A percentile compares a stretch with the other conserved stretches of the same genome.
Evolutionary conservation across 768 basidiomycete genomes (phyloP).

Genomic region (Mycena galericulata): DNA sequence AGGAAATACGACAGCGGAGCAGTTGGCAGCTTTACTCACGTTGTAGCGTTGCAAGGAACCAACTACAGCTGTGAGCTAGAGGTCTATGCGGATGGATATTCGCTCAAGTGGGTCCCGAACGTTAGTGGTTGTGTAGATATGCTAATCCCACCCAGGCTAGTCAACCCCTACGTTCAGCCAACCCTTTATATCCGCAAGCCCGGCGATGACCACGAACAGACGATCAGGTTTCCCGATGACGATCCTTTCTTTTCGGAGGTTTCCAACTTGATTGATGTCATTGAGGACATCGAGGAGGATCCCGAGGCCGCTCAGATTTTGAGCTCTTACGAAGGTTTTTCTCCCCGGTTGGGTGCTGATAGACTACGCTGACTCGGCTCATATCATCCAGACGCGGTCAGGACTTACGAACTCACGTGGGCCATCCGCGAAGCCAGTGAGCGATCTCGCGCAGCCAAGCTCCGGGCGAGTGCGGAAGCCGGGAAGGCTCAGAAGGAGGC

Average conservation of each 20-base stretch:
- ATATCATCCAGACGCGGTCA: constrained; percentile 74
- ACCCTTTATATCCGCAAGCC: constrained; percentile 88
- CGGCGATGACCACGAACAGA: constrained; percentile 82
- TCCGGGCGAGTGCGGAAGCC: constrained; percentile 50
- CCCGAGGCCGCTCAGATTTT: constrained; percentile 85
- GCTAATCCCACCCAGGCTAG: constrained; percentile 61
- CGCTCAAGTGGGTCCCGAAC: constrained; percentile 69
- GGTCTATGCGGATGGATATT: constrained; percentile 94
- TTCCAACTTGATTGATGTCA: constrained; percentile 89
- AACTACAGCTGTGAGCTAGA: constrained; percentile 97
- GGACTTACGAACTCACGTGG: constrained; percentile 94
- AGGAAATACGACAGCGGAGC: constrained; percentile 98
- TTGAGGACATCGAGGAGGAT: constrained; percentile 92
- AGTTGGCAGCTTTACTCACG: constrained; percentile 91
- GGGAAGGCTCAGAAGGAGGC: constrained; percentile 33
- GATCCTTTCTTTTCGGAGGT: constrained; percentile 96
- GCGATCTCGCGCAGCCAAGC: constrained; percentile 63
- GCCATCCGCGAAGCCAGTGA: constrained; percentile 88
- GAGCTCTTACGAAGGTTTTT: constrained; percentile 84
- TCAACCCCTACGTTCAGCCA: constrained; percentile 95
- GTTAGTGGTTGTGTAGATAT: constrained; percentile 28
- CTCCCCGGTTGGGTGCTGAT: neutral
- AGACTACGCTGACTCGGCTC: constrained; percentile 5
- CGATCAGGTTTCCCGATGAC: constrained; percentile 79
- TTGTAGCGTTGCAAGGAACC: constrained; percentile 90